A percentile compares a stretch with the other conserved stretches of the same genome.
Conservation (phyloP, 2,329 filamentous ascomycete species). For the Septoria linicola region DNA sequence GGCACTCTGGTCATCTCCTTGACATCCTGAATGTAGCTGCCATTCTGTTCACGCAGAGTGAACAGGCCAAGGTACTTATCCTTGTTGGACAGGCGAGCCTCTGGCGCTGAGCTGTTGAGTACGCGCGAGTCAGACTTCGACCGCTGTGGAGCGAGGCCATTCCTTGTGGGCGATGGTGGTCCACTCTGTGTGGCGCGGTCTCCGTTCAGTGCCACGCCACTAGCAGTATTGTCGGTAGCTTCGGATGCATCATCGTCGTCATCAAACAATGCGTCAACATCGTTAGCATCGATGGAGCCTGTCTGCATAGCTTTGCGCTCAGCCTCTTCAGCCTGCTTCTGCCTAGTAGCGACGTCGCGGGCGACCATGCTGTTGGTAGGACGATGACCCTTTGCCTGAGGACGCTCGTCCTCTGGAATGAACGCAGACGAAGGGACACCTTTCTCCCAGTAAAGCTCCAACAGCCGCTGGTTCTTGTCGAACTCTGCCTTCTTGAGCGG, state of each 20-base stretch:
- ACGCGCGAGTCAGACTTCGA: conserved; percentile 95
- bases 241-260: conserved; percentile 77
- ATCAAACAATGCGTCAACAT: conserved; percentile 92
- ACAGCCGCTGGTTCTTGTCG: conserved; percentile 88
- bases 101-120: conserved; percentile 68
- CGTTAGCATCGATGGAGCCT: conserved; percentile 87
- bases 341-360: conserved; percentile 76
- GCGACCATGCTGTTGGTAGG: conserved; percentile 62
- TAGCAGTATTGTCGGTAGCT: conserved; percentile 80
- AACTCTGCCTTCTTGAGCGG: conserved; percentile 99
- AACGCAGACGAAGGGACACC: conserved; percentile 94
- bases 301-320: conserved; percentile 93
- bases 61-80: conserved; percentile 94
- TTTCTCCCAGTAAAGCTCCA: conserved; percentile 99
- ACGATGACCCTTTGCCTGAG: conserved; percentile 65
- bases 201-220: conserved; percentile 72
- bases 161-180: conserved; percentile 82
- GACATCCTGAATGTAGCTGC: conserved; percentile 97
- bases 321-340: conserved; percentile 85
- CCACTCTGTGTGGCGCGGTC: conserved; percentile 95
- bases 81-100: conserved; percentile 83
- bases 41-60: conserved; percentile 83
- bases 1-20: conserved; percentile 96
- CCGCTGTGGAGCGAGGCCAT: conserved; percentile 72
- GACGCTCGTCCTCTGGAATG: conserved; percentile 93